phyloP scores from a whole-genome alignment of 768 basidiomycete species.

The Termitomyces sp. region DNA sequence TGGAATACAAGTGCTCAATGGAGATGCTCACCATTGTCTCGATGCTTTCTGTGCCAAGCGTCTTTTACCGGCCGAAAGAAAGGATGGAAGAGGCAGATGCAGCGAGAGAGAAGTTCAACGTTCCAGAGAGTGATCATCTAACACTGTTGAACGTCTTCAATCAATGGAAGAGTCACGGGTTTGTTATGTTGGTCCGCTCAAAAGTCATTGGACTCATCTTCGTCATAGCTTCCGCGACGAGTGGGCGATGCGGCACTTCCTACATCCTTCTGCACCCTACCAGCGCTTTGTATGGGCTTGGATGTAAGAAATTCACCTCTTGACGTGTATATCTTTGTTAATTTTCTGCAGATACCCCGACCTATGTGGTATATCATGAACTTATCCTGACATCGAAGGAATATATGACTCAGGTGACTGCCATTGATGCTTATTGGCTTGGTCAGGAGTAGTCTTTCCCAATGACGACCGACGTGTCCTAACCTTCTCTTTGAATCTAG shows the following conservation, averaged over 20 bases:
- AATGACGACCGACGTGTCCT: not conserved
- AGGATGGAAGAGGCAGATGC: slow-evolving; percentile 97
- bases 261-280: slow-evolving; percentile 96
- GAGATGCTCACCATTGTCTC: slow-evolving; percentile 99
- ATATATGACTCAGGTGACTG: slow-evolving; percentile 99
- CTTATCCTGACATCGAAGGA: slow-evolving; percentile 92
- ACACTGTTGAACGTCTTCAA: slow-evolving; percentile 95
- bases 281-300: slow-evolving; percentile 92
- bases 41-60: slow-evolving; percentile 96
- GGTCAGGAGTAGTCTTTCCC: slow-evolving; percentile 41
- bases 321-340: slow-evolving; percentile 5
- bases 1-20: slow-evolving; percentile 87
- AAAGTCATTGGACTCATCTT: not conserved
- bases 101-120: slow-evolving; percentile 96
- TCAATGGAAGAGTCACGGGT: slow-evolving; percentile 98
- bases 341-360: slow-evolving; percentile 70
- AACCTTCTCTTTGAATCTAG: slow-evolving; percentile 31
- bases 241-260: slow-evolving; percentile 92
- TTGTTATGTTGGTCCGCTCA: slow-evolving; percentile 20
- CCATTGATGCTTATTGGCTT: slow-evolving; percentile 96
- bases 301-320: slow-evolving; percentile 54
- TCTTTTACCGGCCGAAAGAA: slow-evolving; percentile 97
- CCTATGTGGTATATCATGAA: slow-evolving; percentile 97
- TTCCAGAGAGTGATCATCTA: slow-evolving; percentile 96
- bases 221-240: slow-evolving; percentile 82